Evolutionary conservation across 1,139 yeast genomes (phyloP), one percentile per base, ranked within the genome.

Genomic region (Protomyces inouyei): DNA sequence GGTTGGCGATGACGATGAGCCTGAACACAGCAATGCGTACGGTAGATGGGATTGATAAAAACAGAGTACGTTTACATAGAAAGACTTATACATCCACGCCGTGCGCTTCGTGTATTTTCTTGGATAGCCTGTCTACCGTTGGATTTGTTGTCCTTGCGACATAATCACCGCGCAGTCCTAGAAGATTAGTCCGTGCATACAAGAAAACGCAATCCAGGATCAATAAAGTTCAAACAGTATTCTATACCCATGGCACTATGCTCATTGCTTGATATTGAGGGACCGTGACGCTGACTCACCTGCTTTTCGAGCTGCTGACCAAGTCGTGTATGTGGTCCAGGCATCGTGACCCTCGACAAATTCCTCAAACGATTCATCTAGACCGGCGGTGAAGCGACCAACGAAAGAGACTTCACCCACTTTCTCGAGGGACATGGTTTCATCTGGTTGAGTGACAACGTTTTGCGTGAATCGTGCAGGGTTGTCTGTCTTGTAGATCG

Each of bases 341-440:
- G 53, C 57, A 35, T 59, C 63, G 52, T 59, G 63, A 9, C 54
- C 63, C 16, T 52, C 45, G 21, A 59, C 25, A 43, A 45, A 60
- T n/a, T 46, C 59, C 38, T 46, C 59, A 16, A 52, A 57, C 5
- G 55, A 37, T 14, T 54, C 56, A 21, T 61, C 65, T 9, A 55
- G 28, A 6, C 61, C 65, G 3, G 60, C 57, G 46, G 57, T 61
- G 64, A 60, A 60, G 36, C 48, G 55, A 9, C 46, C 64, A 10
- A 53, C 55, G 36, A 60, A 60, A n/a, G 54, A 35, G 25, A 60
- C 60, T 21, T 60, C 64, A 12, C 64, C 64, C n/a, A 60, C 60
- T 21, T 60, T 60, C 32, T 60, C 64, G 16, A 60, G 60, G 18
- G 32, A 38, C 59, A 54, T 54, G 36, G 48, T 46, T 25, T 36